Base-by-base conservation (phyloP, 176 grass and related monocot species). In the Triticum turgidum region DNA sequence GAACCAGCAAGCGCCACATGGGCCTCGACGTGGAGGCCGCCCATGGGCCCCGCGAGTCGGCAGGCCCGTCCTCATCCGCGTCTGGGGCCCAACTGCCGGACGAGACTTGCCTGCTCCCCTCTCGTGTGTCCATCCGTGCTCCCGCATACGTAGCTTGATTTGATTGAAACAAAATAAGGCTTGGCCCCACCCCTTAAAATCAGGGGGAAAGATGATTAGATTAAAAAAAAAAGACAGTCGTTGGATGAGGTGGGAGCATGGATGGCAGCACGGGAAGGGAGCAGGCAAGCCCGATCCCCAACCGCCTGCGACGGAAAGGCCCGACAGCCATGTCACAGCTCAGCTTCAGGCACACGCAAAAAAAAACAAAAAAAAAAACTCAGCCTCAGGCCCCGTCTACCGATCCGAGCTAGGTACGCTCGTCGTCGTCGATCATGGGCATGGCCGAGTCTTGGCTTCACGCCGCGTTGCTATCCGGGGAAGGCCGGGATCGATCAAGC, bases 1-100 rank as follows among this genome's bases (percentile, higher is more conserved):
- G 86, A 59, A 76, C 0, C 64, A 84, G 83, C 11, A 94, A 94
- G 86, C 92, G 89, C 92, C 89, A 78, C 69, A 80, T 88, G 61
- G n/a, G 45, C 67, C 29, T 18, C 45, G 1, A 86, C 87, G 81
- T 89, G 82, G 84, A 66, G 17, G 18, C 54, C 54, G 2, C 54
- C 6, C 54, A 17, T 58, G 54, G 54, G 6, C 54, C 6, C 18
- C 18, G 54, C 54, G 67, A 11, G 32, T 20, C 33, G 3, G 29
- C 35, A 22, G 11, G 33, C 51, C 13, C 39, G 81, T 69, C 38
- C 76, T 77, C 37, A 78, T 85, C 86, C 63, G 11, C 2, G 11
- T 58, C 51, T 29, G 71, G 30, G 72, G 2, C 42, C 72, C 27
- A 27, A 27, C 27, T 1, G 27, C 27, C 27, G 34, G 34, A 34